Evolutionary conservation across 352 stramenopile genomes (phyloP).

Genomic region (Albugo candida): DNA sequence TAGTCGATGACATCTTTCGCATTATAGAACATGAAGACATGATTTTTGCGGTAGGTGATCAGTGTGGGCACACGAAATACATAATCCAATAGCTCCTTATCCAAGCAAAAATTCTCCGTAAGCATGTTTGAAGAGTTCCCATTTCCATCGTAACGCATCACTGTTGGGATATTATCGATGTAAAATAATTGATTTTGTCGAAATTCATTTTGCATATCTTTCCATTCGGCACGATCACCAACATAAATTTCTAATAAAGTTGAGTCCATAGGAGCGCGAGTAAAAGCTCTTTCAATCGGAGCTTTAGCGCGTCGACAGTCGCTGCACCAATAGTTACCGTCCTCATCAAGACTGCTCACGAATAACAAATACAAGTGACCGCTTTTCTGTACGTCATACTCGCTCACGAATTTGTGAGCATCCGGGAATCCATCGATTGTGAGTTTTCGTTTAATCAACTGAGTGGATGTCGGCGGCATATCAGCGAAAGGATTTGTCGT

Average conservation of each 20-base stretch:
- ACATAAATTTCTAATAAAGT: slow-evolving; percentile 53
- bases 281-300: slow-evolving; percentile 33
- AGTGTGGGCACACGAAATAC: slow-evolving; percentile 34
- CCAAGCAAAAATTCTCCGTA: slow-evolving; percentile 38
- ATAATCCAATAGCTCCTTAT: slow-evolving; percentile 45
- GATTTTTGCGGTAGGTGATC: slow-evolving; percentile 20
- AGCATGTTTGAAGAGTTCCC: slow-evolving; percentile 51
- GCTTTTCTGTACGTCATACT: slow-evolving; percentile 48
- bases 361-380: slow-evolving; percentile 59
- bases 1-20: slow-evolving; percentile 25
- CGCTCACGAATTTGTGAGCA: slow-evolving; percentile 49
- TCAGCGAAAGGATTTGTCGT: too few species aligned
- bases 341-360: slow-evolving; percentile 44
- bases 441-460: slow-evolving; percentile 34
- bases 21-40: slow-evolving; percentile 22
- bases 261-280: slow-evolving; percentile 32
- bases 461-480: too few species aligned
- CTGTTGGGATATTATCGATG: slow-evolving; percentile 55
- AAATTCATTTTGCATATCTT: slow-evolving; percentile 55
- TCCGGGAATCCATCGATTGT: slow-evolving; percentile 48
- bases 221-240: slow-evolving; percentile 31
- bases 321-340: slow-evolving; percentile 57
- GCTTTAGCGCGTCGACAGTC: slow-evolving; percentile 43
- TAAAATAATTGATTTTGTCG: slow-evolving; percentile 66
- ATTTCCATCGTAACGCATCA: slow-evolving; percentile 59